phyloP scores from a whole-genome alignment of 208 protist species.

The Acanthamoeba lenticulata region DNA sequence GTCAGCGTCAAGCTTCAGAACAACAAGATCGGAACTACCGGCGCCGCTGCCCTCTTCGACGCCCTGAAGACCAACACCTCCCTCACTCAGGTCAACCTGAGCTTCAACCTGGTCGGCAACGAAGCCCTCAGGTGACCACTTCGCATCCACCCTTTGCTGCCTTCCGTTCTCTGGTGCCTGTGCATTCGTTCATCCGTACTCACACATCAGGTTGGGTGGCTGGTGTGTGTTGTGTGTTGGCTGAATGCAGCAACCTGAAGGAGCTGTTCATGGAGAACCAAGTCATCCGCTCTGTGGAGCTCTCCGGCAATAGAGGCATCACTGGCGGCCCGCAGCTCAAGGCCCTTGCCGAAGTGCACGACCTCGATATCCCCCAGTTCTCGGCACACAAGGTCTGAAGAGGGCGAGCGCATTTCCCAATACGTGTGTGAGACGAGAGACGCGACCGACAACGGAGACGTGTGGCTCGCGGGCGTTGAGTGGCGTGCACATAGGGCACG shows the following conservation, averaged over 20 bases:
- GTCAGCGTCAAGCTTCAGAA: slow-evolving; percentile 30
- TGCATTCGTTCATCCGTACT: neutral
- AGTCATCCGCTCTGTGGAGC: slow-evolving; percentile 10
- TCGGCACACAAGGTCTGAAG: neutral
- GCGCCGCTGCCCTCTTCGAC: slow-evolving; percentile 22
- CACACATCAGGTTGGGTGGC: too few relatives aligned
- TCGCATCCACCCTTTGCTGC: neutral
- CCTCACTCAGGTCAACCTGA: neutral
- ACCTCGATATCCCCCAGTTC: slow-evolving; percentile 43
- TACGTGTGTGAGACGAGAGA: neutral
- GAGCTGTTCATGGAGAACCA: slow-evolving; percentile 9
- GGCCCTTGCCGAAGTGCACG: neutral
- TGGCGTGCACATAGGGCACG: too few relatives aligned
- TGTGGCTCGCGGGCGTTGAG: too few relatives aligned
- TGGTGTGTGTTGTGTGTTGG: too few relatives aligned
- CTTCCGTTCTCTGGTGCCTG: neutral
- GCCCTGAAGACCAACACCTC: slow-evolving; percentile 33
- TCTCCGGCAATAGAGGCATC: slow-evolving; percentile 47
- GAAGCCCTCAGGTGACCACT: neutral
- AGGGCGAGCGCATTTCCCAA: neutral
- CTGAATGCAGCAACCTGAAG: neutral
- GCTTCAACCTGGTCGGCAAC: slow-evolving; percentile 39
- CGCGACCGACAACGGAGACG: too few relatives aligned
- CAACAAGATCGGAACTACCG: slow-evolving; percentile 38
- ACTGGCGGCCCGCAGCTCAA: slow-evolving; percentile 6